These are phyloP conservation scores for Colletotrichum higginsianum DNA, from an alignment of 2,329 filamentous ascomycete species.

Conservation along the genomic window DNA sequence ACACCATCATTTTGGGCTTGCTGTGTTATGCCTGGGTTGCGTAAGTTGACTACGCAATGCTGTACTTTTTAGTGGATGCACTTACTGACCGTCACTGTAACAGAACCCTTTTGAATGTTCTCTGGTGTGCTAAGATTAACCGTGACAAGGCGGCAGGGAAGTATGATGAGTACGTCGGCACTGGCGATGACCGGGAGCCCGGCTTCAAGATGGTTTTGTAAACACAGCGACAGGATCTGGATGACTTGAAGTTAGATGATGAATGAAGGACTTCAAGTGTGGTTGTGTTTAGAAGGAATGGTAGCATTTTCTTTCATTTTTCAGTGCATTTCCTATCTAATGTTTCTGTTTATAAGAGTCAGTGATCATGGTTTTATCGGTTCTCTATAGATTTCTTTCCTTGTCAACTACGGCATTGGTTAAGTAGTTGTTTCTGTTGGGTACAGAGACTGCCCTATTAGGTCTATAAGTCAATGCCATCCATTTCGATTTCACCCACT, in stretches of 20 bases:
- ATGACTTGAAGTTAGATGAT: too few relatives aligned
- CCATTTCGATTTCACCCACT: too few relatives aligned
- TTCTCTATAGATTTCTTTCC: too few relatives aligned
- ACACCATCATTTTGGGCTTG: slow-evolving; percentile 72
- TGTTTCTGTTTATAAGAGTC: too few relatives aligned
- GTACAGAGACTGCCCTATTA: too few relatives aligned
- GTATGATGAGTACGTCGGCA: slow-evolving; percentile 70
- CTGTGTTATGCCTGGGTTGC: slow-evolving; percentile 75
- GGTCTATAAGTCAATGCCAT: too few relatives aligned
- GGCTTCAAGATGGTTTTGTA: slow-evolving; percentile 73
- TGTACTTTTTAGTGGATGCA: not conserved
- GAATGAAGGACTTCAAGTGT: not conserved
- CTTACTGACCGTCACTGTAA: not conserved
- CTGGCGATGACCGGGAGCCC: slow-evolving; percentile 75
- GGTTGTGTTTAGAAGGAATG: not conserved
- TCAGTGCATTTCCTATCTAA: too few relatives aligned
- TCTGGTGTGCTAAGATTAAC: slow-evolving; percentile 76
- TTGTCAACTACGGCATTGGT: too few relatives aligned
- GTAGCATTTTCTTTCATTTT: too few relatives aligned
- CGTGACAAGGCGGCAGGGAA: slow-evolving; percentile 72
- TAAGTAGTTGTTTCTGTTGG: too few relatives aligned
- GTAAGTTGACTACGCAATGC: slow-evolving; percentile 59
- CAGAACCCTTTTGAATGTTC: slow-evolving; percentile 73
- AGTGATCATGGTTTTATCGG: too few relatives aligned
- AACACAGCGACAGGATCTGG: too few relatives aligned